Base-by-base conservation (phyloP, 306 rosid genomes). In the Gynostemma pentaphyllum region DNA sequence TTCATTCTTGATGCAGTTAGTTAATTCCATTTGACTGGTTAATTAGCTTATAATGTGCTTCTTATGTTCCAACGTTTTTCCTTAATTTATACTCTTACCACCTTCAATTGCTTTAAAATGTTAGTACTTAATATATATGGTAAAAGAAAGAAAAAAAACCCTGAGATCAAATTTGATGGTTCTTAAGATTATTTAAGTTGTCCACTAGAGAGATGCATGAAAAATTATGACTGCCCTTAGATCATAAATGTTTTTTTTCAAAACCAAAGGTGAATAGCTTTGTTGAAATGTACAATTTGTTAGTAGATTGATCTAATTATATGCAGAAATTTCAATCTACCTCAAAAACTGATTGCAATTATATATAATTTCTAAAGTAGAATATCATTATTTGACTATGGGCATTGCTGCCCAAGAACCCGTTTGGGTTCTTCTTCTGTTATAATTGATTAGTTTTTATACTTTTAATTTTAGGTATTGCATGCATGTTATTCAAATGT, bases 401-500 rank as follows among this genome's bases (percentile, higher is more conserved):
- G 9, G 56, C 56, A 50, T 26, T 50, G 2, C 14, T 50, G 32
- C 10, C 56, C 32, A 24, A 11, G 56, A 23, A 34, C 18, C 19
- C 21, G 28, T 9, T 56, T 66, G 48, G 30, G 15, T 50, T 66
- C 15, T 37, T 26, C 24, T 66, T 12, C 11, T 34, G 23, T 7
- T 15, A 28, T 52, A n/a, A 45, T 8, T 54, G 22, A 28, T 50
- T 44, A 60, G 57, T 59, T 16, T 29, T 30, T 19, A 36, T 14
- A 24, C 13, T 52, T 53, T 42, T 19, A 34, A 22, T 60, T 56
- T 72, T 77, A 92, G 98, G 98, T 94, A 14, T 67, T 94, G 70
- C 99, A 84, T 75, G 95, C 99, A 57, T 94, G 97, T 57, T 88
- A 81, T 68, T 74, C 97, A 0, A 84, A 80, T 76, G 89, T 88